Evolutionary conservation across 1,284 basidiomycete species (phyloP).

Genomic region (Papiliotrema flavescens): DNA sequence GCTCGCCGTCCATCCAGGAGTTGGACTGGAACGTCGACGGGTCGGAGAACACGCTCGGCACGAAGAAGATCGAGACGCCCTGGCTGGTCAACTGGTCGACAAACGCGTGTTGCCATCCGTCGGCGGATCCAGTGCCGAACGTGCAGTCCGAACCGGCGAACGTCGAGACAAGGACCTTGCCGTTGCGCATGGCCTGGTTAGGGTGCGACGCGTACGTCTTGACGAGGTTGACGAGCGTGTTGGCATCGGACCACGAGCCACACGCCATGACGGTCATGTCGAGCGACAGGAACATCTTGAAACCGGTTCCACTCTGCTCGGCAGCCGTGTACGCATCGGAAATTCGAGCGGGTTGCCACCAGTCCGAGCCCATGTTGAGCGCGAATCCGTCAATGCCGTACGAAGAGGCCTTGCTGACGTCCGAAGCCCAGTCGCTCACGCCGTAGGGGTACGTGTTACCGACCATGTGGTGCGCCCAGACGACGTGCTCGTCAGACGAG

Average conservation of each 20-base stretch:
- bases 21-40: conserved; percentile 23
- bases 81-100: conserved; percentile 10
- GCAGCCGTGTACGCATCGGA: conserved; percentile 60
- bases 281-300: conserved; percentile 66
- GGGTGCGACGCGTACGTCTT: conserved; percentile 58
- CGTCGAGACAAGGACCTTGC: conserved; percentile 65
- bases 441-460: conserved; percentile 46
- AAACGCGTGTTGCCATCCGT: conserved; percentile 38
- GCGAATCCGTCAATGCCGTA: conserved; percentile 60
- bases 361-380: conserved; percentile 62
- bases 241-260: conserved; percentile 53
- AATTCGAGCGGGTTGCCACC: conserved; percentile 63
- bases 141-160: conserved; percentile 73
- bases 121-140: conserved; percentile 58
- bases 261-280: conserved; percentile 54
- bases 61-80: conserved; percentile 34
- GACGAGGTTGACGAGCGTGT: conserved; percentile 51
- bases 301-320: conserved; percentile 49
- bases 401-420: conserved; percentile 44
- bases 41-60: conserved; percentile 47
- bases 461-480: conserved; percentile 48
- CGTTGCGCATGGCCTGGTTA: conserved; percentile 61
- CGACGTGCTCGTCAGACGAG: conserved; percentile 22
- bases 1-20: conserved; percentile 46
- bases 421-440: conserved; percentile 38